These are phyloP conservation scores for Pyrenopolyporus hunteri DNA, from an alignment of 495 filamentous ascomycete species.

Conservation along the genomic window DNA sequence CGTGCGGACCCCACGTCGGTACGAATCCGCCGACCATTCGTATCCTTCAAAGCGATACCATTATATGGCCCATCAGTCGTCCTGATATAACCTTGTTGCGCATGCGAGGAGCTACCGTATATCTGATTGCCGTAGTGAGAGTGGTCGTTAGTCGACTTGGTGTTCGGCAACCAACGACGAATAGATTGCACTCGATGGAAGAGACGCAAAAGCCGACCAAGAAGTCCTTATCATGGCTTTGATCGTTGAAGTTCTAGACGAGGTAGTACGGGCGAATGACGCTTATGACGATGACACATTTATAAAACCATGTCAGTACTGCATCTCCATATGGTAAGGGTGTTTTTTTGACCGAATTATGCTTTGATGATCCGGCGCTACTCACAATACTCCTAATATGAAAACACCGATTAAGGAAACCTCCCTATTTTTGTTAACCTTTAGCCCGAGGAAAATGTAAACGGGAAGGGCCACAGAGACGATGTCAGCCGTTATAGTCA, in stretches of 20 bases:
- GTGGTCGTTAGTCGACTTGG: conserved; percentile 12
- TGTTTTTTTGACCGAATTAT: neutral
- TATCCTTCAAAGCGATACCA: conserved; percentile 26
- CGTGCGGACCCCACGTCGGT: conserved; percentile 17
- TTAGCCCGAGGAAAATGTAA: conserved; percentile 54
- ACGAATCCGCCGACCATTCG: conserved; percentile 16
- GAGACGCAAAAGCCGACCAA: conserved; percentile 47
- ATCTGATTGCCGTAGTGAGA: conserved; percentile 25
- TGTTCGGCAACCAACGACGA: conserved; percentile 25
- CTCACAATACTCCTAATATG: conserved; percentile 51
- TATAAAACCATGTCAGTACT: conserved; percentile 1
- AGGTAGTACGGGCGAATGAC: conserved; percentile 39
- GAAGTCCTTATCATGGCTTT: conserved; percentile 33
- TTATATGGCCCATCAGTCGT: conserved; percentile 17
- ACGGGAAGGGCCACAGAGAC: conserved; percentile 55
- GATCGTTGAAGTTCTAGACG: conserved; percentile 25
- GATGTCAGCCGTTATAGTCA: conserved; percentile 56
- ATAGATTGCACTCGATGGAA: conserved; percentile 49
- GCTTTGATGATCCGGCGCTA: neutral
- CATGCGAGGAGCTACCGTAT: conserved; percentile 22
- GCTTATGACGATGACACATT: conserved; percentile 51
- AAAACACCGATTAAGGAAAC: conserved; percentile 56
- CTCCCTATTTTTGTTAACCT: conserved; percentile 54
- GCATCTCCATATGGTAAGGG: neutral
- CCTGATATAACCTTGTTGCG: conserved; percentile 28